These are phyloP conservation scores for Mallotus nudiflorus DNA, from an alignment of 345 rosid species.

Conservation along the genomic window DNA sequence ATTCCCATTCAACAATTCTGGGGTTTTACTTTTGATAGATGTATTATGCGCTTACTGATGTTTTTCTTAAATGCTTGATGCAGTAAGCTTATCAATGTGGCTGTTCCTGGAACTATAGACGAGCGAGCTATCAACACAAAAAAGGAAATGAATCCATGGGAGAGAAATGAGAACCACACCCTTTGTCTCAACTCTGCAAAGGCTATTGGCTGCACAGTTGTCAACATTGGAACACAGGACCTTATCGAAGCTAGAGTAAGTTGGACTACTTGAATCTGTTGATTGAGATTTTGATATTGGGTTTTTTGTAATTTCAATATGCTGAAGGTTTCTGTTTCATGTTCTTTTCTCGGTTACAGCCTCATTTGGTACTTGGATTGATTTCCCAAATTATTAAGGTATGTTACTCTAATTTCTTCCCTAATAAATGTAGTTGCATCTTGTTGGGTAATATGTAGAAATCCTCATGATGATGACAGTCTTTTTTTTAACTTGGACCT, in stretches of 20 bases:
- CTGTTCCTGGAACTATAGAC: conserved; percentile 98
- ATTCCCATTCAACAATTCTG: neutral
- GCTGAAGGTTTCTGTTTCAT: conserved; percentile 19
- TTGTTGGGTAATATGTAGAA: conserved; percentile 1
- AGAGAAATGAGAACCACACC: conserved; percentile 96
- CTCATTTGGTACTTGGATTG: conserved; percentile 92
- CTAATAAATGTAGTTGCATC: neutral
- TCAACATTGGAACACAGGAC: conserved; percentile 93
- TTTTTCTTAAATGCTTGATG: conserved; percentile 29
- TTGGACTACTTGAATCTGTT: conserved; percentile 2
- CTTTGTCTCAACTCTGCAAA: conserved; percentile 97
- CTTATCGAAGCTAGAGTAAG: conserved; percentile 94
- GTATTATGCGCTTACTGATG: conserved; percentile 22
- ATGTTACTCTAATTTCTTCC: conserved; percentile 22
- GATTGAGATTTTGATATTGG: conserved; percentile 2
- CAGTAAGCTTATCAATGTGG: conserved; percentile 97
- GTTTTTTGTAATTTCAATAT: conserved; percentile 15
- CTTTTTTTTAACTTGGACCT: neutral
- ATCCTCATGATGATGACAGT: neutral
- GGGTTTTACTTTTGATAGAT: neutral
- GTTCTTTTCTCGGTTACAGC: conserved; percentile 43
- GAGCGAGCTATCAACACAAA: conserved; percentile 97
- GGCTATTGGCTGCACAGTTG: conserved; percentile 99
- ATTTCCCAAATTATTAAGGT: conserved; percentile 98
- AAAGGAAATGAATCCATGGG: conserved; percentile 84